Conservation (phyloP, 2,329 filamentous ascomycete genomes). For the Penicillium sp. region DNA sequence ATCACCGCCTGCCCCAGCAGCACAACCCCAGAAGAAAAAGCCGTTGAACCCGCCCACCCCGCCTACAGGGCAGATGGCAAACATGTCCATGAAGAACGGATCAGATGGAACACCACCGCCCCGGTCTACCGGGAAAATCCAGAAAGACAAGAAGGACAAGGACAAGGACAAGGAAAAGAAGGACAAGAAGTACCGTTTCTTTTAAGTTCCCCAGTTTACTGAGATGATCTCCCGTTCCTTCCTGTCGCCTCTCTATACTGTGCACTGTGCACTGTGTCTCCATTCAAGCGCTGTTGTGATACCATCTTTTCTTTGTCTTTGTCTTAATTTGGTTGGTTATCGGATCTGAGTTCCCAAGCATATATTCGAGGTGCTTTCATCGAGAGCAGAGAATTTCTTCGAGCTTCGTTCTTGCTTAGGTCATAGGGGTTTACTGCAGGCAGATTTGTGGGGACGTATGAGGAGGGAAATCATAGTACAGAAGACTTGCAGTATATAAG, state of each 20-base stretch:
- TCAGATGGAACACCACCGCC: constrained; percentile 28
- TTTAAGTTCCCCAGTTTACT: constrained; percentile 30
- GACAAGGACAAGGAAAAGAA: constrained; percentile 26
- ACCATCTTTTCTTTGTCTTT: constrained; percentile 29
- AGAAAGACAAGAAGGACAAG: constrained; percentile 36
- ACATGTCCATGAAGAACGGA: constrained; percentile 38
- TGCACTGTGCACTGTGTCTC: constrained; percentile 10
- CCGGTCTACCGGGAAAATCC: constrained; percentile 26
- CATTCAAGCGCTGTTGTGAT: constrained; percentile 35
- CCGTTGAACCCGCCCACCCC: constrained; percentile 29
- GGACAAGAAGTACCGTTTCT: constrained; percentile 55
- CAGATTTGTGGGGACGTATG: background rate
- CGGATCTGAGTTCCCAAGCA: constrained; percentile 9
- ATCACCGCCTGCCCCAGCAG: constrained; percentile 52
- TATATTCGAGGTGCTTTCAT: constrained; percentile 15
- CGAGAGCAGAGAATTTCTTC: background rate
- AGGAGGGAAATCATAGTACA: background rate
- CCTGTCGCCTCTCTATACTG: constrained; percentile 1
- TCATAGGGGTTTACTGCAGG: background rate
- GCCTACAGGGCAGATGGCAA: constrained; percentile 35
- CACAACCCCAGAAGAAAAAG: constrained; percentile 25
- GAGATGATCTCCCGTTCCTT: background rate
- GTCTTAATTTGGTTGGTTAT: constrained; percentile 13
- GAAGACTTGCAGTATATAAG: background rate
- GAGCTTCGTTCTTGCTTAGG: background rate